These are phyloP conservation scores for Leccinum longicurvipes DNA, from an alignment of 768 basidiomycete species.

Conservation along the genomic window DNA sequence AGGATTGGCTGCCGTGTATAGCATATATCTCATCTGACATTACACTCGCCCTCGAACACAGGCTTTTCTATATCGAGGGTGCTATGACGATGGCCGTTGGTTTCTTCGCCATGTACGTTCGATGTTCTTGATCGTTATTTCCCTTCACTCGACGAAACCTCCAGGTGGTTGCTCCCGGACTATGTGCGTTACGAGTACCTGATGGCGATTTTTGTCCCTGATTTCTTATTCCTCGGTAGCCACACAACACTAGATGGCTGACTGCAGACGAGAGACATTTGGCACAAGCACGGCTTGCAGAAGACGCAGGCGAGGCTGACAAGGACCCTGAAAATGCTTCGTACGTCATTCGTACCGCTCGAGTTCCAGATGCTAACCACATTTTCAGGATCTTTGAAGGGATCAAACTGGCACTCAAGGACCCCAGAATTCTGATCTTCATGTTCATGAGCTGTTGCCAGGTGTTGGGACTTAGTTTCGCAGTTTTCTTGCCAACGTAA, in stretches of 20 bases:
- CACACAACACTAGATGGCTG: constrained; percentile 62
- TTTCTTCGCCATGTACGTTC: neutral
- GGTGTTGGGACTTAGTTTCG: constrained; percentile 56
- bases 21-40: neutral
- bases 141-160: neutral
- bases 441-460: constrained; percentile 52
- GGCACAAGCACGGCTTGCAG: constrained; percentile 64
- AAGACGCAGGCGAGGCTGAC: constrained; percentile 68
- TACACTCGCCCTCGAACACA: neutral
- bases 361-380: neutral
- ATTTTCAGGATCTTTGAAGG: constrained; percentile 17
- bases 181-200: constrained; percentile 39
- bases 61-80: neutral
- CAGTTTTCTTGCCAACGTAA: constrained; percentile 57
- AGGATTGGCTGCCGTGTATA: neutral
- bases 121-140: neutral
- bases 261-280: constrained; percentile 46
- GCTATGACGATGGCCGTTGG: neutral
- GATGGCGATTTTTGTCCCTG: neutral
- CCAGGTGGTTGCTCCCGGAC: constrained; percentile 59
- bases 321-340: constrained; percentile 53
- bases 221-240: constrained; percentile 33
- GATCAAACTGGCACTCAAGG: constrained; percentile 51
- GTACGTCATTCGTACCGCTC: constrained; percentile 34
- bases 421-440: constrained; percentile 53